phyloP scores from a whole-genome alignment of 768 basidiomycete species.

The Cyathus striatus region DNA sequence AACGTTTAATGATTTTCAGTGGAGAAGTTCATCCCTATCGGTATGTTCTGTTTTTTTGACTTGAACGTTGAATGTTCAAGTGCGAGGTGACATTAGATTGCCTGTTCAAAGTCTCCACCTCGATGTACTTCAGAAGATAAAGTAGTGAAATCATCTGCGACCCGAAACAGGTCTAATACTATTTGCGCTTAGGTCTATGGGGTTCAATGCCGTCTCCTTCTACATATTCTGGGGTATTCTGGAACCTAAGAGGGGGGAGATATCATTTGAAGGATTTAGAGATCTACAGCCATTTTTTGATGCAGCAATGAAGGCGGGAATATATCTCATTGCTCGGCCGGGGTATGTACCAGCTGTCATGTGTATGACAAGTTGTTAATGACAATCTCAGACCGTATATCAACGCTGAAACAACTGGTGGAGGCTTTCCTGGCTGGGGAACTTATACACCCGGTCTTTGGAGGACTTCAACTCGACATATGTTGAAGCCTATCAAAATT shows the following conservation, averaged over 20 bases:
- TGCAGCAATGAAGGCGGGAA: constrained; percentile 46
- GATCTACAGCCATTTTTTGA: constrained; percentile 50
- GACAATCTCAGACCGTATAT: constrained; percentile 29
- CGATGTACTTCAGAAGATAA: constrained; percentile 40
- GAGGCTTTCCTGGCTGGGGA: constrained; percentile 56
- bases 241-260: constrained; percentile 41
- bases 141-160: too few relatives aligned
- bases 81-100: constrained; percentile 15
- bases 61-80: background rate
- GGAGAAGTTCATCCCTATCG: constrained; percentile 40
- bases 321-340: constrained; percentile 52
- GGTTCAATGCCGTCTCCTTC: constrained; percentile 38
- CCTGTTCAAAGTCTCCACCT: constrained; percentile 37
- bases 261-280: constrained; percentile 51
- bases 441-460: constrained; percentile 42
- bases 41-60: constrained; percentile 11
- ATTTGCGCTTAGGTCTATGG: constrained; percentile 24
- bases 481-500: constrained; percentile 42
- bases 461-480: constrained; percentile 35
- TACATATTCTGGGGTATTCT: constrained; percentile 41
- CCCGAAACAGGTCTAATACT: background rate
- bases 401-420: constrained; percentile 46
- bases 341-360: too few relatives aligned
- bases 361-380: constrained; percentile 5
- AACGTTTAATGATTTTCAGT: constrained; percentile 34